Conservation (phyloP, 1,284 basidiomycete species). For the Hypsizygus ulmarius region DNA sequence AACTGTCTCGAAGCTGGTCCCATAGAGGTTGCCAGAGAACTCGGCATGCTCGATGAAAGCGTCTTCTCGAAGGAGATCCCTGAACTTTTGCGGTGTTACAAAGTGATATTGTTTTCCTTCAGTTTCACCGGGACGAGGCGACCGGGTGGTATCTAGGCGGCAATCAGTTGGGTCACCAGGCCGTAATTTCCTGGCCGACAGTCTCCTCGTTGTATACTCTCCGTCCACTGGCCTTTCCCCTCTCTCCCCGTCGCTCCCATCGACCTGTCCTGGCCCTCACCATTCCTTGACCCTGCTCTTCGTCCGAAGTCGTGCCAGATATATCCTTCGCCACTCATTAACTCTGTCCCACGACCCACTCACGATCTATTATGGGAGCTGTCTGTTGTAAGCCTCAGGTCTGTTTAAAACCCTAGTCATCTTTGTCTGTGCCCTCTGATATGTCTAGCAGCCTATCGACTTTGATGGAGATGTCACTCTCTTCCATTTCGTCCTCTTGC, state of each 20-base stretch:
- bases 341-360: conserved; percentile 22
- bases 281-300: conserved; percentile 2
- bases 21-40: conserved; percentile 93
- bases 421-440: conserved; percentile 7
- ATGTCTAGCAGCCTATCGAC: conserved; percentile 80
- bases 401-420: conserved; percentile 17
- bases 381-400: conserved; percentile 83
- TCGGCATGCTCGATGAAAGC: conserved; percentile 79
- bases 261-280: conserved; percentile 10
- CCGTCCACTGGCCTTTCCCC: conserved; percentile 12
- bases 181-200: conserved; percentile 2
- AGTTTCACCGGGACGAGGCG: conserved; percentile 80
- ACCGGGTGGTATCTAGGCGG: conserved; percentile 83
- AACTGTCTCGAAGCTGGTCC: conserved; percentile 79
- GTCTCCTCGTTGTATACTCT: background rate
- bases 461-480: conserved; percentile 97
- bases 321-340: conserved; percentile 3
- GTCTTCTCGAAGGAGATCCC: conserved; percentile 54
- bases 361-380: conserved; percentile 65
- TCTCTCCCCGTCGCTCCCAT: conserved; percentile 18
- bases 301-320: conserved; percentile 2
- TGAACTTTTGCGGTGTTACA: conserved; percentile 59
- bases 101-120: conserved; percentile 84
- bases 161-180: conserved; percentile 12
- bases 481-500: conserved; percentile 93